Base-by-base conservation (phyloP, 176 grass and related monocot genomes). In the Tillandsia fasciculata region DNA sequence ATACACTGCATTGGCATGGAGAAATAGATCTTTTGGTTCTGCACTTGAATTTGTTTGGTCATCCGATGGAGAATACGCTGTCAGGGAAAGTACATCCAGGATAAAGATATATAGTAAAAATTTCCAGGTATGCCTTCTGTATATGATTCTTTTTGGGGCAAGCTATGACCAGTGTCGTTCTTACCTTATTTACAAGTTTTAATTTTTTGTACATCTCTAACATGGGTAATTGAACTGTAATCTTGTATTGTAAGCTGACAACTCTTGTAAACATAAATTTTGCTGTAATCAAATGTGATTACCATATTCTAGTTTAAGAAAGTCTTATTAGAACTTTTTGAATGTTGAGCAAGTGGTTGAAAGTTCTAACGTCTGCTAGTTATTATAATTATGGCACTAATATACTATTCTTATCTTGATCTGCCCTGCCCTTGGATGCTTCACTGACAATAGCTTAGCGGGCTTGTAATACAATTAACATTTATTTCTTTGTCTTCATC, bases 21-120 rank as follows among this genome's bases (percentile, higher is more conserved):
- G 94, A 73, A 99, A 99, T 81, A 89, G 87, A 81, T 99, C 94
- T 64, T 99, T 93, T 86, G 94, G 94, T 70, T 83, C 89, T 64
- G 89, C 87, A 22, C 69, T 99, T 50, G 94, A 99, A 73, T 93
- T 93, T 54, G 87, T 83, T 52, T 99, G 94, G 94, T 99, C 94
- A 20, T 86, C 87, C 17, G 94, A 93, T 75, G 94, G 94, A 76
- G 94, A 99, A 76, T 99, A 90, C 72, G 94, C 87, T 48, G 74
- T 86, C 61, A 90, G 94, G 67, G 94, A 99, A 87, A 99, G 84
- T 71, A 99, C 94, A 83, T 90, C 89, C 70, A 93, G 80, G 74
- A 81, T 99, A 80, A 99, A 93, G 72, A 74, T 85, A 80, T 99
- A 79, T 59, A 99, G 74, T 81, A 99, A 93, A 78, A 86, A 80